Evolutionary conservation across 441 rosid genomes (phyloP).

Genomic region (Arabidopsis hybrid): DNA sequence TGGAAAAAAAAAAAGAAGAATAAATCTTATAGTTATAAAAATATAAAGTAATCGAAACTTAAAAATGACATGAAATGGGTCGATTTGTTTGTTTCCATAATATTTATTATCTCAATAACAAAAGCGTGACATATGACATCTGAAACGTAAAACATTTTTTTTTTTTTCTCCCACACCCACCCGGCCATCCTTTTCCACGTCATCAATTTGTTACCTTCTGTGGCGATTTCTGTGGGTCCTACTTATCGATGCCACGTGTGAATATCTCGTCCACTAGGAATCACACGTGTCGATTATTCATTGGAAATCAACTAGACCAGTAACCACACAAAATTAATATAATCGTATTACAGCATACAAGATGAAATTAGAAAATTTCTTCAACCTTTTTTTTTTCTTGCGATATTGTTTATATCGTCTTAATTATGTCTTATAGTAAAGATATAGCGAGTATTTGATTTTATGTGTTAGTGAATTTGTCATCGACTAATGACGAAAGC

Average conservation of each 20-base stretch:
- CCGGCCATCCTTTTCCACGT: conserved; percentile 42
- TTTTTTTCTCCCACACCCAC: conserved; percentile 33
- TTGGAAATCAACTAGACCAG: conserved; percentile 21
- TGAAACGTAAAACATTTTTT: conserved; percentile 39
- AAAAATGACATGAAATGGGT: conserved; percentile 38
- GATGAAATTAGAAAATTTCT: neutral
- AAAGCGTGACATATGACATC: conserved; percentile 48
- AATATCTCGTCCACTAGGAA: neutral
- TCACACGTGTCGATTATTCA: conserved; percentile 50
- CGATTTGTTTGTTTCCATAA: conserved; percentile 41
- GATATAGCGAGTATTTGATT: neutral
- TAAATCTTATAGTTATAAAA: neutral
- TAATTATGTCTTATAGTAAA: neutral
- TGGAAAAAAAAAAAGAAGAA: neutral
- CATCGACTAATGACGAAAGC: neutral
- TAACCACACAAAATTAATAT: conserved; percentile 14
- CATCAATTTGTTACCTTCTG: conserved; percentile 50
- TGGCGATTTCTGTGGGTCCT: conserved; percentile 57
- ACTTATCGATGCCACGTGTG: conserved; percentile 49
- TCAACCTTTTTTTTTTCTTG: neutral
- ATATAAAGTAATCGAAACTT: conserved; percentile 21
- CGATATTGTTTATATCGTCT: neutral
- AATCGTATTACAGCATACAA: conserved; percentile 14
- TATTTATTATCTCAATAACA: conserved; percentile 39
- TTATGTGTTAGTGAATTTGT: conserved; percentile 1